Conservation (phyloP, 768 basidiomycete genomes). For the Lactarius vividus region DNA sequence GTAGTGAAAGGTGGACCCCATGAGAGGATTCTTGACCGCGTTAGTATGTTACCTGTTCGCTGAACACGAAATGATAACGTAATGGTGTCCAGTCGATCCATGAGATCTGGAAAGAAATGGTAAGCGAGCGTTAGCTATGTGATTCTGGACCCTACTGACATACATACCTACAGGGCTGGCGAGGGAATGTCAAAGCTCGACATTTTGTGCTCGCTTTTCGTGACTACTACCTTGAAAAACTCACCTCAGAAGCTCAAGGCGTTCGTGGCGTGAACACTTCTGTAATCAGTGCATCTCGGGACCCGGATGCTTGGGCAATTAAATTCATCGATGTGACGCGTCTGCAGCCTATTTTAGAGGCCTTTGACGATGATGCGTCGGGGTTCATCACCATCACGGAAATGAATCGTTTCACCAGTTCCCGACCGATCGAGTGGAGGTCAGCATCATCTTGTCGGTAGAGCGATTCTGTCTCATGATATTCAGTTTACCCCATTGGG, state of each 20-base stretch:
- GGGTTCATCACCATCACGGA: slow-evolving; percentile 36
- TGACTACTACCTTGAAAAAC: slow-evolving; percentile 34
- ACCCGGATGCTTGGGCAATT: slow-evolving; percentile 33
- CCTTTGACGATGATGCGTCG: slow-evolving; percentile 37
- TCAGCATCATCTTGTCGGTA: not conserved
- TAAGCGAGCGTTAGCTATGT: not conserved
- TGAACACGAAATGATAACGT: not conserved
- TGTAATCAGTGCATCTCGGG: not conserved
- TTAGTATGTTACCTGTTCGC: not conserved
- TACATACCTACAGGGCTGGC: slow-evolving; percentile 17
- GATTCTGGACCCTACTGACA: not conserved
- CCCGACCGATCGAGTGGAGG: slow-evolving; percentile 34
- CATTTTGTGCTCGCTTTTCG: slow-evolving; percentile 32
- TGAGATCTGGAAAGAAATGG: slow-evolving; percentile 29
- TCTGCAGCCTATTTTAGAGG: slow-evolving; percentile 33
- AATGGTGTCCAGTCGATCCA: slow-evolving; percentile 6
- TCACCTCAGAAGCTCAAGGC: slow-evolving; percentile 1
- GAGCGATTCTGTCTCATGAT: not conserved
- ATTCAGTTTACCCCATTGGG: slow-evolving; percentile 33
- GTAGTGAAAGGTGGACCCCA: slow-evolving; percentile 31
- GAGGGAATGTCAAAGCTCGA: slow-evolving; percentile 25
- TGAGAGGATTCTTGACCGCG: slow-evolving; percentile 27
- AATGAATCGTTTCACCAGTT: slow-evolving; percentile 34
- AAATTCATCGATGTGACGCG: slow-evolving; percentile 27
- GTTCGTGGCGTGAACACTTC: not conserved